Evolutionary conservation across 345 rosid species (phyloP), one percentile per base, ranked within the genome.

Genomic region (Erodium maritimum): DNA sequence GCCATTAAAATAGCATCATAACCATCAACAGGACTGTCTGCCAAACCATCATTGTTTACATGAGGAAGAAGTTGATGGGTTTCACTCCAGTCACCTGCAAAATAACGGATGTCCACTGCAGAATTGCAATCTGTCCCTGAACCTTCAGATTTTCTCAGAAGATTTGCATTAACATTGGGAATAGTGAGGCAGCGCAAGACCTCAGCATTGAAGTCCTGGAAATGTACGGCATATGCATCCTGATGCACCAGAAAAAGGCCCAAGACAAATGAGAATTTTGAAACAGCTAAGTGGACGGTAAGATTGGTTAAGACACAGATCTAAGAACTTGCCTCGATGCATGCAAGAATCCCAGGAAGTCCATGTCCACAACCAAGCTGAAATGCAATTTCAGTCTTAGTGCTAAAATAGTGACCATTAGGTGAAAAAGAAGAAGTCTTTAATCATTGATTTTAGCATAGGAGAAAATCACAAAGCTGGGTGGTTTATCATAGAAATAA

Each of bases 321-420:
- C 50, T 10, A 68, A 7, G 17, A 59, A 23, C 52, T 70, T 74
- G 85, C 97, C 96, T 89, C 75, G 18, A 83, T 82, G 82, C 77
- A 85, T 6, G 95, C 83, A 70, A 73, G 83, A 63, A 89, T 83
- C 56, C 84, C 96, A 12, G 95, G 97, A 69, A 93, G 91, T 22
- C 88, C 91, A 73, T 85, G 96, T 63, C 96, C 97, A 57, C 99
- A 89, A 74, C 99, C 97, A 74, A 93, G 91, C 96, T 87, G 87
- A 58, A 75, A 75, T 63, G 29, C 67, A 61, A 54, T 4, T 23
- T 17, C 6, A 56, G 50, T 19, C 13, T 56, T 48, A 20, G 56
- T 42, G 51, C 19, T 10, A 17, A 61, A 50, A 58, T 24, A 70
- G 20, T 22, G 19, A 18, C 18, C 52, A 60, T 13, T 8, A 19